Evolutionary conservation across 352 stramenopile species (phyloP), one percentile per base, ranked within the genome.

Genomic region (Phytopythium aichiense): DNA sequence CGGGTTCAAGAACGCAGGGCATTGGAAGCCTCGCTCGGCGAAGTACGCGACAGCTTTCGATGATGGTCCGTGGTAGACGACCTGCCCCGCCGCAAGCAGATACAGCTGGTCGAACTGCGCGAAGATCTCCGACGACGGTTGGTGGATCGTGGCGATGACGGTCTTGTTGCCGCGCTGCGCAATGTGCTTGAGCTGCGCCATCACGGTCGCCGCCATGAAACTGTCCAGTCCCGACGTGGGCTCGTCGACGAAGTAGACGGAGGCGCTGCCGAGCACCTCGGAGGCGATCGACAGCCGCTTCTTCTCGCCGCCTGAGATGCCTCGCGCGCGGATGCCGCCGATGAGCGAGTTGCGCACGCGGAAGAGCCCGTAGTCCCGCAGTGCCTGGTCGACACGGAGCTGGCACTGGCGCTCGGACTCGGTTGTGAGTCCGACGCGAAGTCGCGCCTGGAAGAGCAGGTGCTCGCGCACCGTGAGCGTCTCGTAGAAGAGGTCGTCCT

Each of bases 381-480:
- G 63, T 13, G 83, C 69, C 5, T 60, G 56, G 46, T 77, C 65
- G 28, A 88, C 75, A 18, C 75, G 67, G 13, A 42, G 35, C 7
- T 37, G 35, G 45, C 71, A 62, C 48, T 76, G 48, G 20, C 76
- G 59, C 25, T 61, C 58, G 7, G 30, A 7, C 2, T 64, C 52
- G 18, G 54, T 31, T 12, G 43, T 57, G 9, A 48, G 56, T 22
- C 85, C 82, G 38, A 93, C 71, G 16, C 86, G 71, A 0, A 98
- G 72, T 30, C 73, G 64, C 4, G 87, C 88, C n/a, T 92, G 77
- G 72, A 97, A 97, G 12, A 78, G 67, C 20, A 97, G 63, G 60
- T 96, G 88, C 69, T 97, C 91, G 42, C 79, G 76, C 7, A 97
- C 89, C 2, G 91, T 97, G 37, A 97, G 72, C 55, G 89, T 94